Evolutionary conservation across 208 protist species (phyloP).

Genomic region (Strigomonas galati): DNA sequence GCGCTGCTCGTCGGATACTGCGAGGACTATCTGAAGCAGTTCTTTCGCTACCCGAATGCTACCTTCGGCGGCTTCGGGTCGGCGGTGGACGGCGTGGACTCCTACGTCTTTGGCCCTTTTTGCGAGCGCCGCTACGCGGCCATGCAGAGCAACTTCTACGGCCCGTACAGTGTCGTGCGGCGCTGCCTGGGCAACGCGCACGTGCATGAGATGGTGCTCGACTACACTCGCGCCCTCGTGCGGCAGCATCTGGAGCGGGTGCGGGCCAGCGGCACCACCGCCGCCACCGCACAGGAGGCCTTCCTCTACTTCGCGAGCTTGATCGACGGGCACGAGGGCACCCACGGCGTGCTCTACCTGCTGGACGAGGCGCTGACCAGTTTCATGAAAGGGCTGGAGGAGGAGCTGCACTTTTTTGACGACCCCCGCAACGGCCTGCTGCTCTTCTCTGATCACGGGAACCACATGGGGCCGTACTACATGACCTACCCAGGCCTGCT

Average conservation of each 20-base stretch:
- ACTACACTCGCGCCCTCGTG: slow-evolving; percentile 41
- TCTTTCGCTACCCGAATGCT: background rate
- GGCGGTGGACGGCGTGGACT: slow-evolving; percentile 26
- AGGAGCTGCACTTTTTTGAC: slow-evolving; percentile 54
- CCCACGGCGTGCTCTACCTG: slow-evolving; percentile 43
- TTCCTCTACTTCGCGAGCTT: slow-evolving; percentile 65
- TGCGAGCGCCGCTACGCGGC: slow-evolving; percentile 54
- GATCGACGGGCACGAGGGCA: slow-evolving; percentile 60
- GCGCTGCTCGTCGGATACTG: slow-evolving; percentile 42
- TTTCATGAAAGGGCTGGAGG: slow-evolving; percentile 49
- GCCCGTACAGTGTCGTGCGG: slow-evolving; percentile 54
- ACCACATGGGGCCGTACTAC: slow-evolving; percentile 73
- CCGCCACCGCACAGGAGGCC: slow-evolving; percentile 5
- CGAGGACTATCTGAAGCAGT: slow-evolving; percentile 29
- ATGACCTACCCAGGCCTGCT: slow-evolving; percentile 44
- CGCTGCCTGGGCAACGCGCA: slow-evolving; percentile 50
- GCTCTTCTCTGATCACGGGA: slow-evolving; percentile 54
- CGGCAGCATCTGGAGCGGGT: slow-evolving; percentile 21
- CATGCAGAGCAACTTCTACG: slow-evolving; percentile 42
- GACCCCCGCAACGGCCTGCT: slow-evolving; percentile 59
- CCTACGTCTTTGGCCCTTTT: slow-evolving; percentile 52
- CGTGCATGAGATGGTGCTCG: slow-evolving; percentile 57
- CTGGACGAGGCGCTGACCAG: slow-evolving; percentile 43
- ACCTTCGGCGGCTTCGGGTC: slow-evolving; percentile 31
- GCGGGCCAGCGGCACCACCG: no score